Conservation (phyloP, 495 filamentous ascomycete genomes). For the Jackrogersella multiformis region DNA sequence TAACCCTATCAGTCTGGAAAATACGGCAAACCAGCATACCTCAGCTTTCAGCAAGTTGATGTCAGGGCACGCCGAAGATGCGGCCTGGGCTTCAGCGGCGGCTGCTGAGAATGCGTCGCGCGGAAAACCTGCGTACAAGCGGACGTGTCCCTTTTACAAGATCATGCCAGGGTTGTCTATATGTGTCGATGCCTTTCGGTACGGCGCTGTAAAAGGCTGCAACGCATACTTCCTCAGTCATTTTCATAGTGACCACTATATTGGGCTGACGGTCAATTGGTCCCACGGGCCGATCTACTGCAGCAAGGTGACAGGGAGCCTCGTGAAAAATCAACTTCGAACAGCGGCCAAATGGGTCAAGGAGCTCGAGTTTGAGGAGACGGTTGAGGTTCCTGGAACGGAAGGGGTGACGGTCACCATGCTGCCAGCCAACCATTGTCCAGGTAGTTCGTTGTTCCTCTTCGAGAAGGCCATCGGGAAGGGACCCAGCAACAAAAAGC, state of each 20-base stretch:
- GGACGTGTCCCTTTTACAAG: slow-evolving; percentile 98
- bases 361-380: slow-evolving; percentile 85
- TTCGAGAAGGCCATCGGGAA: slow-evolving; percentile 81
- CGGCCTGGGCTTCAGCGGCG: slow-evolving; percentile 87
- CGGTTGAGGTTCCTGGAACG: slow-evolving; percentile 78
- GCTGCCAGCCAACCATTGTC: slow-evolving; percentile 97
- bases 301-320: slow-evolving; percentile 87
- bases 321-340: slow-evolving; percentile 84
- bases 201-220: slow-evolving; percentile 90
- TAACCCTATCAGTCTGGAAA: slow-evolving; percentile 71
- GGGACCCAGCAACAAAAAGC: slow-evolving; percentile 64
- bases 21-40: slow-evolving; percentile 44
- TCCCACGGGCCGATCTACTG: slow-evolving; percentile 96
- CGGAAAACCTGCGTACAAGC: slow-evolving; percentile 87
- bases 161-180: slow-evolving; percentile 92
- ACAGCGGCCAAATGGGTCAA: slow-evolving; percentile 89
- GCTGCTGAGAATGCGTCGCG: slow-evolving; percentile 78
- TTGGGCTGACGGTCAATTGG: slow-evolving; percentile 89
- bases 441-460: slow-evolving; percentile 90
- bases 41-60: slow-evolving; percentile 94
- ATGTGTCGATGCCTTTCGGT: slow-evolving; percentile 95
- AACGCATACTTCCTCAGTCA: slow-evolving; percentile 97
- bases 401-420: slow-evolving; percentile 87
- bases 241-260: slow-evolving; percentile 97
- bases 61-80: slow-evolving; percentile 87